Evolutionary conservation across 2,329 filamentous ascomycete species (phyloP), one percentile per base, ranked within the genome.

Genomic region (Sporothrix mexicana): DNA sequence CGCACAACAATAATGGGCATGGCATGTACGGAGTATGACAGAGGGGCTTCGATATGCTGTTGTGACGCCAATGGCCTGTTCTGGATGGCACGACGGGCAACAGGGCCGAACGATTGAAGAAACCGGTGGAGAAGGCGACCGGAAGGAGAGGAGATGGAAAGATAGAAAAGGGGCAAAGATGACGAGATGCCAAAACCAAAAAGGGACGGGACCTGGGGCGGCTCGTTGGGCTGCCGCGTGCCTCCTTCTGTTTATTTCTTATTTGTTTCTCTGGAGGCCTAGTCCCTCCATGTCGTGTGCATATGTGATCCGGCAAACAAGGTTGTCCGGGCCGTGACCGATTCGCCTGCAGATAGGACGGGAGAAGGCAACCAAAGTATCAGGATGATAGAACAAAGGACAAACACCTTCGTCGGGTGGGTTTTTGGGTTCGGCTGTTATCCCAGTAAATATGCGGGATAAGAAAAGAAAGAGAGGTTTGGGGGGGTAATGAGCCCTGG

Each of bases 301-400:
- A 45, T 55, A 59, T 41, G 70, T 67, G 70, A 59, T 72, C 70
- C 51, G 70, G 49, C 17, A 59, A 47, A 23, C 25, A 57, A 67
- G 20, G 61, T 30, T 20, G 41, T 23, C 41, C 70, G 61, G 70
- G 62, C 57, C 59, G 59, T 57, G 25, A 5, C 47, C 55, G 69
- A 25, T 49, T 61, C 23, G 69, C 3, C 20, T 47, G 53, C 9
- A 43, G 17, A n/a, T n/a, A 55, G 47, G 55, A n/a, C 20, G 64
- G 45, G 45, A 10, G 64, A 36, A 10, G 64, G 61, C 61, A 47
- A 17, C 41, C 61, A 66, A 23, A 13, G 25, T 25, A 36, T 36
- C 30, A 36, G 30, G 30, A 36, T 36, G 30, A 47, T 47, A 23
- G 47, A 49, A 12, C 15, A 66, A 47, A 25, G 43, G 45, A 9